These are phyloP conservation scores for Verticillium albo-atrum DNA, from an alignment of 2,329 filamentous ascomycete genomes.

Conservation along the genomic window DNA sequence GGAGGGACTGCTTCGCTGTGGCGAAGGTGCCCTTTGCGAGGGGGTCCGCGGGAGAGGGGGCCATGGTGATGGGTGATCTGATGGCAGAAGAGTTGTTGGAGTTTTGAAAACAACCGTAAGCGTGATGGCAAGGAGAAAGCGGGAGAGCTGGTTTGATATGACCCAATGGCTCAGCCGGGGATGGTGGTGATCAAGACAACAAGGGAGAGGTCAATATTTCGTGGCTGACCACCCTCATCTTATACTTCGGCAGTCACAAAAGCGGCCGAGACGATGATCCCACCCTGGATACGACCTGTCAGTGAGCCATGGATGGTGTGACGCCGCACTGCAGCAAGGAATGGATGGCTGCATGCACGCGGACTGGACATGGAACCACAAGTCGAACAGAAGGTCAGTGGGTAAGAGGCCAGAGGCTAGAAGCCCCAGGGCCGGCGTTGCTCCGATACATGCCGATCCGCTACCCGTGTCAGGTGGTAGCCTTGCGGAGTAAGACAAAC, in stretches of 20 bases:
- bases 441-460: not conserved
- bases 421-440: not conserved
- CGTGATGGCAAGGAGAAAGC: not conserved
- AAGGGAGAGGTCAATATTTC: not conserved
- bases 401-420: not conserved
- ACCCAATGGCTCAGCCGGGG: not conserved
- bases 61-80: conserved; percentile 3
- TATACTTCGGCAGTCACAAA: not conserved
- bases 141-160: not conserved
- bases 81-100: too few relatives aligned
- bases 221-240: not conserved
- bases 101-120: not conserved
- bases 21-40: conserved; percentile 61
- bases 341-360: not conserved
- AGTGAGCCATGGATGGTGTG: not conserved
- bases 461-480: not conserved
- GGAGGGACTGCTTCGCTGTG: conserved; percentile 59
- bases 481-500: not conserved
- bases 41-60: conserved; percentile 54
- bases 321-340: not conserved
- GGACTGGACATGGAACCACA: not conserved
- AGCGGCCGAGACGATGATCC: not conserved
- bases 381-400: not conserved
- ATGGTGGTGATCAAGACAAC: not conserved
- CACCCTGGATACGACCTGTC: not conserved